These are phyloP conservation scores for Allium sativum DNA, from an alignment of 106 monocot genomes.

Conservation along the genomic window DNA sequence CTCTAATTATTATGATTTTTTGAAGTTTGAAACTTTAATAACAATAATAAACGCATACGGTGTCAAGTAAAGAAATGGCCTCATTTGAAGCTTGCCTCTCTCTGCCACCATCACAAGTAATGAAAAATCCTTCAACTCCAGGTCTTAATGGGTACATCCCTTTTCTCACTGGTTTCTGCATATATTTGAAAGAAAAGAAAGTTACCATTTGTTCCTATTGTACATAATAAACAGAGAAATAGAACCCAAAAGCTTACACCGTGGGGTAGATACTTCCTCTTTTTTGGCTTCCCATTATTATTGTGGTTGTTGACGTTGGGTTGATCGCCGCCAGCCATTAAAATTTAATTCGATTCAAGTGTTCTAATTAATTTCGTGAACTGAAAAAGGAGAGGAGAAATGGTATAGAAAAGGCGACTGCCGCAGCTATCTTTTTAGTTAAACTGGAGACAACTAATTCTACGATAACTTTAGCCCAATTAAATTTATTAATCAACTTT, in stretches of 20 bases:
- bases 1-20: too few species aligned
- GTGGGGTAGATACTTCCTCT: constrained; percentile 79
- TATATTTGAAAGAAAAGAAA: background rate
- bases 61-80: constrained; percentile 68
- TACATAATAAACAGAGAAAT: background rate
- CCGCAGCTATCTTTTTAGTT: too few species aligned
- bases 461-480: too few species aligned
- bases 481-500: too few species aligned
- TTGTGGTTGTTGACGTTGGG: background rate
- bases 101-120: constrained; percentile 91
- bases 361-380: background rate
- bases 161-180: constrained; percentile 69
- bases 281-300: constrained; percentile 43
- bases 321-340: too few species aligned
- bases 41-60: constrained; percentile 19
- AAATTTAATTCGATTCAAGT: background rate
- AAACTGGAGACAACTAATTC: too few species aligned
- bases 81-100: constrained; percentile 81
- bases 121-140: constrained; percentile 90
- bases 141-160: constrained; percentile 64
- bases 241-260: constrained; percentile 16
- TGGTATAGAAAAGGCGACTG: too few species aligned
- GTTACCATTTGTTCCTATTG: background rate
- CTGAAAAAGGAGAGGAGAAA: background rate
- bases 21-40: background rate